phyloP scores from a whole-genome alignment of 805 yeast genomes.

The Wickerhamiella kurtzmanii region DNA sequence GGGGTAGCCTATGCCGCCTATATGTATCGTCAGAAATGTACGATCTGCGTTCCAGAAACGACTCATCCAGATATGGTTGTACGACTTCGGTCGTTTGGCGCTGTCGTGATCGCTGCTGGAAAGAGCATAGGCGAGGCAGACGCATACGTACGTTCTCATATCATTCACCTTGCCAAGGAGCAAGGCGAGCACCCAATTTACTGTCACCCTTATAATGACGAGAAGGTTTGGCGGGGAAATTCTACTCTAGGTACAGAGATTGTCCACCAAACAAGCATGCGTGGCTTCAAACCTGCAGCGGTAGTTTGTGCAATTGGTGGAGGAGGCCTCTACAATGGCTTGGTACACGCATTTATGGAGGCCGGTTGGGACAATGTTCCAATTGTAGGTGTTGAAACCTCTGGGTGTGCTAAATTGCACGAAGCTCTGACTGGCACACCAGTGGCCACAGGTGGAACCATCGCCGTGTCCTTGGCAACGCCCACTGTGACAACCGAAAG shows the following conservation, averaged over 20 bases:
- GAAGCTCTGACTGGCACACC: slow-evolving; percentile 29
- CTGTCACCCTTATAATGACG: slow-evolving; percentile 84
- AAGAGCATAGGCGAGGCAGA: slow-evolving; percentile 69
- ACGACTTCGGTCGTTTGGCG: slow-evolving; percentile 37
- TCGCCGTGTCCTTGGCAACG: slow-evolving; percentile 51
- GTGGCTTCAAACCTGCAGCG: slow-evolving; percentile 44
- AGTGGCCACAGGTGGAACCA: slow-evolving; percentile 31
- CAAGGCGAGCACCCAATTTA: slow-evolving; percentile 53
- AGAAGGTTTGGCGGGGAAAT: slow-evolving; percentile 89
- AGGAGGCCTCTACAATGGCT: slow-evolving; percentile 79
- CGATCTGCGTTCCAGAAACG: slow-evolving; percentile 44
- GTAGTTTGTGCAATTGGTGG: slow-evolving; percentile 88
- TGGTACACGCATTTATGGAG: slow-evolving; percentile 64
- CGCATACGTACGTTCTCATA: slow-evolving; percentile 51
- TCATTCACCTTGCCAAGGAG: slow-evolving; percentile 44
- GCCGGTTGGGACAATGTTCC: slow-evolving; percentile 24
- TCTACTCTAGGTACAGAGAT: slow-evolving; percentile 83
- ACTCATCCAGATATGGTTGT: slow-evolving; percentile 35
- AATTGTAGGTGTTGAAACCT: slow-evolving; percentile 41
- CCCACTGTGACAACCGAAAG: slow-evolving; percentile 37
- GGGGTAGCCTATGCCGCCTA: slow-evolving; percentile 90
- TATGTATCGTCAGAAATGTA: slow-evolving; percentile 42
- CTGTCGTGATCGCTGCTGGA: slow-evolving; percentile 48
- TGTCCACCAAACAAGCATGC: slow-evolving; percentile 45
- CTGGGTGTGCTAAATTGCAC: slow-evolving; percentile 39